Conservation (phyloP, 768 basidiomycete species). For the Amanita phalloides region DNA sequence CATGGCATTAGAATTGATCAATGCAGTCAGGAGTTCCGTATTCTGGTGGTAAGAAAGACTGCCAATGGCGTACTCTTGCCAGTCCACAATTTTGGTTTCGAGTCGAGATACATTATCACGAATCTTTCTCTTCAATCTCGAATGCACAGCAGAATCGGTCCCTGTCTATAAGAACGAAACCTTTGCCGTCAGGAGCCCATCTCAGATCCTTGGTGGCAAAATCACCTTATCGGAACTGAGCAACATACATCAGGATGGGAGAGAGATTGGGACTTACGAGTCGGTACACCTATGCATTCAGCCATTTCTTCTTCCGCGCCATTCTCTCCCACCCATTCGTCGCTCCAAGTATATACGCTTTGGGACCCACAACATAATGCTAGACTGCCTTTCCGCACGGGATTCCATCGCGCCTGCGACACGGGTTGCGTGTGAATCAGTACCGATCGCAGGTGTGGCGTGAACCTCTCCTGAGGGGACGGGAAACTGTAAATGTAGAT, state of each 20-base stretch:
- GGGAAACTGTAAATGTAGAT: constrained; percentile 71
- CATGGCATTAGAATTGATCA: too few relatives aligned
- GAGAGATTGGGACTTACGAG: constrained; percentile 41
- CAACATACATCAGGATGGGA: constrained; percentile 2
- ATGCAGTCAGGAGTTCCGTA: too few relatives aligned
- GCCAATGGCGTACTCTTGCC: too few relatives aligned
- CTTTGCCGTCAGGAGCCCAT: constrained; percentile 86
- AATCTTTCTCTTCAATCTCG: constrained; percentile 34
- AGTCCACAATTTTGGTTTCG: background rate
- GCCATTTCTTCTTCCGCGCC: constrained; percentile 67
- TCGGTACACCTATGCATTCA: constrained; percentile 83
- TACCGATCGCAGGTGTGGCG: constrained; percentile 54
- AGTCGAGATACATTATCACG: background rate
- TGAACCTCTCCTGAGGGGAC: constrained; percentile 40
- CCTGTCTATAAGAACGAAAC: constrained; percentile 63
- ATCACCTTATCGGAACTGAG: constrained; percentile 31
- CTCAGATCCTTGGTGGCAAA: constrained; percentile 61
- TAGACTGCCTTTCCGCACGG: constrained; percentile 64
- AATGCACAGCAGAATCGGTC: constrained; percentile 82
- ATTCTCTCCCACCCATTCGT: constrained; percentile 61
- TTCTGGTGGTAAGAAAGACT: too few relatives aligned
- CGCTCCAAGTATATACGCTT: constrained; percentile 72
- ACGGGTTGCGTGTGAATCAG: constrained; percentile 58
- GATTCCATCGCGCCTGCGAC: constrained; percentile 70
- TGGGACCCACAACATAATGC: constrained; percentile 56